A percentile compares a stretch with the other conserved stretches of the same genome.
These are phyloP conservation scores for Inga oerstediana DNA, from an alignment of 306 rosid species.

Conservation along the genomic window DNA sequence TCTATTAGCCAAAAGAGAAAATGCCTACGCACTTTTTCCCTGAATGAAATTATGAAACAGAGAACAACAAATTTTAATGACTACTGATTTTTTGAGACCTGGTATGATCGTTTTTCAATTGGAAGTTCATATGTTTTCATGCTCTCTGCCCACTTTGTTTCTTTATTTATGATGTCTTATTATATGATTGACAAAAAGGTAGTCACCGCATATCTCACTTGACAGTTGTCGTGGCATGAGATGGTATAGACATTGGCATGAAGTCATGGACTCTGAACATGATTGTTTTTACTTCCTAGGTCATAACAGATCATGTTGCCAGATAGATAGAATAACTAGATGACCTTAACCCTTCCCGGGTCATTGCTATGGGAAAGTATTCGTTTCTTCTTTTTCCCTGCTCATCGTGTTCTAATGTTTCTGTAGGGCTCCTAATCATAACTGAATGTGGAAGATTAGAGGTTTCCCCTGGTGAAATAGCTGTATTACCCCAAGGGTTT, in stretches of 20 bases:
- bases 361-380: not conserved
- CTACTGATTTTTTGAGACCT: not conserved
- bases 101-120: conserved; percentile 5
- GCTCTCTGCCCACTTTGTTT: conserved; percentile 11
- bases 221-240: not conserved
- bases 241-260: not conserved
- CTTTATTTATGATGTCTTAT: conserved; percentile 14
- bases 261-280: not conserved
- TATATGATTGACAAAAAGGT: conserved; percentile 15
- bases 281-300: not conserved
- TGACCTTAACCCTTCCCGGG: not conserved
- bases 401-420: conserved; percentile 34
- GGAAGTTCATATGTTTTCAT: not conserved
- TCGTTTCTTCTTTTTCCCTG: not conserved
- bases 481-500: conserved; percentile 88
- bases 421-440: conserved; percentile 71
- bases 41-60: conserved; percentile 16
- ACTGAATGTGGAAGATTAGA: conserved; percentile 89
- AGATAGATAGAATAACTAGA: not conserved
- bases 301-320: conserved; percentile 12
- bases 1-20: not conserved
- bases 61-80: conserved; percentile 9
- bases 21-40: conserved; percentile 1
- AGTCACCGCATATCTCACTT: conserved; percentile 17
- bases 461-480: conserved; percentile 88